Base-by-base conservation (phyloP, 2,329 filamentous ascomycete species). In the Arthrobotrys iridis region DNA sequence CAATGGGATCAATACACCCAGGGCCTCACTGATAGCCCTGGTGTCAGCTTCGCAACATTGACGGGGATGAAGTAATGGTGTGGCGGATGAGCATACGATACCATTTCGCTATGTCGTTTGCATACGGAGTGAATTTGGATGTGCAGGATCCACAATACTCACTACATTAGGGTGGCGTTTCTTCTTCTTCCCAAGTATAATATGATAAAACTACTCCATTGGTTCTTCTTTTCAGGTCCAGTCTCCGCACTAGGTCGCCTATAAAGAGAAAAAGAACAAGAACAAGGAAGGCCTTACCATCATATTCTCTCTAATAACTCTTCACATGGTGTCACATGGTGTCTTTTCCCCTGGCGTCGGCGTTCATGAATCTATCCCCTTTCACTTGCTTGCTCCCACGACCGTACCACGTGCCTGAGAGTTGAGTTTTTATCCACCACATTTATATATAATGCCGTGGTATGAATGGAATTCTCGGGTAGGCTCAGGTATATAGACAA, bases 1-100 rank as follows among this genome's bases (percentile, higher is more conserved):
- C 77, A 78, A 43, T 79, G 78, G 78, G 78, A 79, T 24, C 71
- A 75, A 28, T 75, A 75, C 24, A 75, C 71, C 0, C 71, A 75
- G 28, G 70, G 70, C 1, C n/a, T 74, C 3, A 68, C 62, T 5
- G 71, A 75, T 57, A 75, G 71, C 45, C 71, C 71, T 10, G 58
- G 71, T 5, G 5, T 75, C 30, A 75, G 57, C 33, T 68, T 75
- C 30, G 71, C 71, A 18, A 75, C 71, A 3, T 33, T 58, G 13
- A 30, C 63, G 4, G 63, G 63, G 22, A 66, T 66, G 63, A 59
- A 45, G n/a, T 45, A 43, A 40, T 37, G 50, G 30, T 24, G 13
- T 33, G 13, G 3, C 6, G 2, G 46, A 26, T 33, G 30, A n/a
- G 3, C 11, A 5, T n/a, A 24, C 13, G 26, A 13, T 30, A 59